Conservation (phyloP, 306 rosid species). For the Sindora glabra region DNA sequence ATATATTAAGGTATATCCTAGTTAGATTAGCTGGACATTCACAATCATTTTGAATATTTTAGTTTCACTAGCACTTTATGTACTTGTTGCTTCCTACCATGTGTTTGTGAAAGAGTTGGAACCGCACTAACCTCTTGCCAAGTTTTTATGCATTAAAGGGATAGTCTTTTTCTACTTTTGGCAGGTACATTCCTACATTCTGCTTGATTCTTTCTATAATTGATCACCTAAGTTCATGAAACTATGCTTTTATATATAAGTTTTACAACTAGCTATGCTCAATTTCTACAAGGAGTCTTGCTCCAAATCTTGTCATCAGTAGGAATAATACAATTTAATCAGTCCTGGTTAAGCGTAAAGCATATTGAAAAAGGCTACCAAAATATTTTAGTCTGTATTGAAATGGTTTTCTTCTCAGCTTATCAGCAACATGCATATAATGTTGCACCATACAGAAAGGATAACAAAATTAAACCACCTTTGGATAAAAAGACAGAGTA, state of each 20-base stretch:
- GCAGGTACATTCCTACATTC: constrained; percentile 53
- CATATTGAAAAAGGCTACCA: constrained; percentile 74
- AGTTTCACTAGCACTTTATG: constrained; percentile 65
- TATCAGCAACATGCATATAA: constrained; percentile 62
- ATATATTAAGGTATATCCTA: constrained; percentile 53
- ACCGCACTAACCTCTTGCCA: constrained; percentile 82
- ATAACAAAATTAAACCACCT: constrained; percentile 14
- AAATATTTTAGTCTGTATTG: constrained; percentile 68
- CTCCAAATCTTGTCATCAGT: constrained; percentile 40
- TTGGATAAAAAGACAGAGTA: constrained; percentile 31
- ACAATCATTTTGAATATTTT: constrained; percentile 75
- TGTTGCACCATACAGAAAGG: constrained; percentile 55
- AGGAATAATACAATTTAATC: constrained; percentile 50
- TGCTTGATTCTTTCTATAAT: not conserved
- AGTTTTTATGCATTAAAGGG: constrained; percentile 86
- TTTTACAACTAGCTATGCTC: not conserved
- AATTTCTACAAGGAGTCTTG: constrained; percentile 50
- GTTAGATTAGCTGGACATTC: constrained; percentile 79
- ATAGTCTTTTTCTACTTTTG: constrained; percentile 92
- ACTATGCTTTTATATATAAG: not conserved
- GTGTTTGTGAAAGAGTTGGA: constrained; percentile 77
- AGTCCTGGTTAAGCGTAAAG: constrained; percentile 68
- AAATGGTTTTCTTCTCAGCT: constrained; percentile 77
- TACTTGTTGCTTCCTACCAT: constrained; percentile 77
- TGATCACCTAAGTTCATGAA: not conserved